Percentiles rank a stretch among this genome's conserved stretches.
These are phyloP conservation scores for Botrytis fragariae DNA, from an alignment of 2,329 filamentous ascomycete species.

Conservation along the genomic window DNA sequence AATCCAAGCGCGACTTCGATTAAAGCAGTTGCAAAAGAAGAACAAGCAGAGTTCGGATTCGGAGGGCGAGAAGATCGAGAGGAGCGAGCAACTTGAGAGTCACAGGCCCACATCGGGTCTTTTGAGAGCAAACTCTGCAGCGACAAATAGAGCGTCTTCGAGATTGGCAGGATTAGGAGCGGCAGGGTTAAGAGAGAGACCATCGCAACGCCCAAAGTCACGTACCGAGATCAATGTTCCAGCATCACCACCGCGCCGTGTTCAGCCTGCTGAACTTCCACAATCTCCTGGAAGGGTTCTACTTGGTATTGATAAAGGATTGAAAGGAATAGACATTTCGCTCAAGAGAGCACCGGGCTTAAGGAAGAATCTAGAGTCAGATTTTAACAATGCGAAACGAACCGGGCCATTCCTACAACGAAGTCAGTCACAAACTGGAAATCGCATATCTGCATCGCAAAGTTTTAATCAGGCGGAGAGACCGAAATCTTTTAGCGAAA, in stretches of 20 bases:
- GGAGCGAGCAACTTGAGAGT: slow-evolving; percentile 12
- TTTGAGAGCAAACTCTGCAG: slow-evolving; percentile 31
- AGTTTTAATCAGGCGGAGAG: slow-evolving; percentile 42
- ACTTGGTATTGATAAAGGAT: slow-evolving; percentile 85
- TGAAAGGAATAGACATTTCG: slow-evolving; percentile 78
- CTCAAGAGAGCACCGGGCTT: slow-evolving; percentile 67
- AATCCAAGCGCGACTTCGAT: slow-evolving; percentile 80
- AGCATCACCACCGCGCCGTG: slow-evolving; percentile 65
- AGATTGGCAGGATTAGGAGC: slow-evolving; percentile 28
- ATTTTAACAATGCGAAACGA: slow-evolving; percentile 33
- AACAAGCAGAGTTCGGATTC: slow-evolving; percentile 39
- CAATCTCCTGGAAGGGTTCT: slow-evolving; percentile 77
- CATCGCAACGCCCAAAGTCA: slow-evolving; percentile 35
- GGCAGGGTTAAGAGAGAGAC: slow-evolving; percentile 22
- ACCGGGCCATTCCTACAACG: slow-evolving; percentile 47
- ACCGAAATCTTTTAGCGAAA: slow-evolving; percentile 71
- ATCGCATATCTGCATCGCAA: slow-evolving; percentile 26
- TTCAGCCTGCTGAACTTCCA: slow-evolving; percentile 51
- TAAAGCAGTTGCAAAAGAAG: slow-evolving; percentile 80
- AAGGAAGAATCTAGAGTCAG: slow-evolving; percentile 39
- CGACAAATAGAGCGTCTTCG: slow-evolving; percentile 32
- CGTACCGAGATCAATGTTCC: slow-evolving; percentile 66
- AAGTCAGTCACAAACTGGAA: slow-evolving; percentile 38
- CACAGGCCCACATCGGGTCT: slow-evolving; percentile 23
- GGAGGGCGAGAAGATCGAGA: slow-evolving; percentile 29